phyloP scores from a whole-genome alignment of 495 filamentous ascomycete genomes.

The Xylaria castorea region DNA sequence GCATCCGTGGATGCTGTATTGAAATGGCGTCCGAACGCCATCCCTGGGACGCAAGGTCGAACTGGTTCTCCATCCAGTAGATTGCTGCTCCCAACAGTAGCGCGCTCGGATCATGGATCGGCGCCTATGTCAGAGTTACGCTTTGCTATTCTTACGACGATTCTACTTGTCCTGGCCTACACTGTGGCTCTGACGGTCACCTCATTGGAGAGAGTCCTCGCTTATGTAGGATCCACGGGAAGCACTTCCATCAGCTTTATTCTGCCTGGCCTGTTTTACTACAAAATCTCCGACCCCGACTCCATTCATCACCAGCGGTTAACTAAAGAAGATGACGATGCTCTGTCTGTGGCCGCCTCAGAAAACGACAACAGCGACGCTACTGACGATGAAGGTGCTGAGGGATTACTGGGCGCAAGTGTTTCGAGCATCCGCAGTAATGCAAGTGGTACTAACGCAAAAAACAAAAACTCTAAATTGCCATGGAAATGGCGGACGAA shows the following conservation, averaged over 20 bases:
- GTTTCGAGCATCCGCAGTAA: slow-evolving; percentile 54
- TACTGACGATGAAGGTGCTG: slow-evolving; percentile 27
- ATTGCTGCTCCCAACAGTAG: slow-evolving; percentile 48
- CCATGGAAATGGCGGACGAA: slow-evolving; percentile 48
- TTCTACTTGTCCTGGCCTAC: slow-evolving; percentile 83
- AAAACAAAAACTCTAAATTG: slow-evolving; percentile 31
- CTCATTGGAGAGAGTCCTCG: slow-evolving; percentile 86
- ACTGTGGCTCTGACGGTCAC: slow-evolving; percentile 88
- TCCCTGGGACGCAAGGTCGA: slow-evolving; percentile 38
- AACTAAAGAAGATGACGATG: slow-evolving; percentile 87
- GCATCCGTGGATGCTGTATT: slow-evolving; percentile 91
- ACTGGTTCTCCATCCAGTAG: slow-evolving; percentile 47
- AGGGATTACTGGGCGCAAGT: slow-evolving; percentile 57
- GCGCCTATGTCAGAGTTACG: slow-evolving; percentile 78
- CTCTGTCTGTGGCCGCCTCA: slow-evolving; percentile 49
- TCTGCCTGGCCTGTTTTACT: slow-evolving; percentile 94
- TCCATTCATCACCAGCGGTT: slow-evolving; percentile 82
- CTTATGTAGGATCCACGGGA: slow-evolving; percentile 94
- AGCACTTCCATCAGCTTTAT: slow-evolving; percentile 97
- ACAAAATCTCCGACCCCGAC: slow-evolving; percentile 91
- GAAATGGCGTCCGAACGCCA: slow-evolving; percentile 77
- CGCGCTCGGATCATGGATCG: slow-evolving; percentile 49
- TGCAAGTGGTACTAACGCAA: slow-evolving; percentile 38
- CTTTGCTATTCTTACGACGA: slow-evolving; percentile 88
- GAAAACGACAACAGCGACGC: slow-evolving; percentile 55